Evolutionary conservation across 1,139 yeast genomes (phyloP), one percentile per base, ranked within the genome.

Genomic region (Kodamaea fungicola): DNA sequence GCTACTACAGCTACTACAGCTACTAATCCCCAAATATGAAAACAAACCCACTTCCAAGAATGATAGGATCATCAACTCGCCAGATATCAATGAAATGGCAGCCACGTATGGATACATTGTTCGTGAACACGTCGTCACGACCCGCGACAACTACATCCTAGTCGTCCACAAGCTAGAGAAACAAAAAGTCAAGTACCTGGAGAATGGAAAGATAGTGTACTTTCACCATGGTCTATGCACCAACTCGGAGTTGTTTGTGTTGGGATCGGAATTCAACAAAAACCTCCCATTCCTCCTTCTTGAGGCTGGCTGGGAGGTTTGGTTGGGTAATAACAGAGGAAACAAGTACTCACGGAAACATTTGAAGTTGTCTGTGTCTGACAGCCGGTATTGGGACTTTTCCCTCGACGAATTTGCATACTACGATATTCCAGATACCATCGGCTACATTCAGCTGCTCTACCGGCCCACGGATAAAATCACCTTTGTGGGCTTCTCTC

Each of bases 321-420:
- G 68, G 67, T 48, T 63, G 35, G 69, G 69, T 3, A 63, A 63
- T 42, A 63, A 63, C 42, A 48, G 67, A 34, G 69, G 68, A 3
- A 63, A 63, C 41, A 62, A 62, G 43, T 63, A 63, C 42, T 61
- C 66, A 3, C 70, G 80, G 27, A 63, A 63, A 34, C 69, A 63
- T 43, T 43, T 61, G 34, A 57, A 55, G 38, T 38, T 55, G 26
- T 52, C 64, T 7, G 74, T 82, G 1, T 57, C 63, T 9, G 73
- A 74, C 10, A 47, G 57, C 2, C 65, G 68, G 39, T 88, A 84
- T 59, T 88, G 96, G 96, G 78, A 87, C 59, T 88, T 84, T 50
- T 80, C 90, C 19, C 71, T 88, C 35, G 96, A 88, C 59, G 95
- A 88, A 55, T 85, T 83, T 61, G 94, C 95, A 2, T 61, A 83